Conservation (phyloP, 495 filamentous ascomycete species). For the Jackrogersella multiformis region DNA sequence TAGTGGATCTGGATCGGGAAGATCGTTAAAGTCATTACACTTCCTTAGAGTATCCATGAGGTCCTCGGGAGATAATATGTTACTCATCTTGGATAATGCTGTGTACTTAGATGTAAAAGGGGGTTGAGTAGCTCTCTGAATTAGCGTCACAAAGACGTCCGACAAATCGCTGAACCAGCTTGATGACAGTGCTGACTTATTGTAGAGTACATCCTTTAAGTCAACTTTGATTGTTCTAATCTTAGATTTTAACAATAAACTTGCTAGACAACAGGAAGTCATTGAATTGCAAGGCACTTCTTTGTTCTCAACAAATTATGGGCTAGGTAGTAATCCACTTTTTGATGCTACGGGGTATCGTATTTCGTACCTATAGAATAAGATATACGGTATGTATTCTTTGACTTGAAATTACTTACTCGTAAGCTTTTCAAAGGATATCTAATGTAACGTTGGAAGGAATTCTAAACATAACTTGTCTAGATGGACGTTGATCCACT, state of each 20-base stretch:
- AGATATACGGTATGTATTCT: not conserved
- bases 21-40: constrained; percentile 8
- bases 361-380: not conserved
- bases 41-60: not conserved
- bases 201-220: not conserved
- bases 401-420: not conserved
- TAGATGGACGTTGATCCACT: not conserved
- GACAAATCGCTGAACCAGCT: not conserved
- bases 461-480: not conserved
- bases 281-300: not conserved
- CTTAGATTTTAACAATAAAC: not conserved
- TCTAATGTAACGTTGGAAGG: no score
- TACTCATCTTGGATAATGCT: not conserved
- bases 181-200: not conserved
- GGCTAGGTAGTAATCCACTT: not conserved
- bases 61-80: not conserved
- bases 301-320: constrained; percentile 6
- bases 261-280: not conserved
- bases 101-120: not conserved
- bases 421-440: no score
- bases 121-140: not conserved
- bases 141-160: not conserved
- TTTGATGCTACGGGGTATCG: not conserved
- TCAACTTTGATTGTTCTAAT: not conserved
- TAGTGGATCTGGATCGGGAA: constrained; percentile 1